Evolutionary conservation across 805 yeast genomes (phyloP), one percentile per base, ranked within the genome.

Genomic region (Phaffomyces opuntiae): DNA sequence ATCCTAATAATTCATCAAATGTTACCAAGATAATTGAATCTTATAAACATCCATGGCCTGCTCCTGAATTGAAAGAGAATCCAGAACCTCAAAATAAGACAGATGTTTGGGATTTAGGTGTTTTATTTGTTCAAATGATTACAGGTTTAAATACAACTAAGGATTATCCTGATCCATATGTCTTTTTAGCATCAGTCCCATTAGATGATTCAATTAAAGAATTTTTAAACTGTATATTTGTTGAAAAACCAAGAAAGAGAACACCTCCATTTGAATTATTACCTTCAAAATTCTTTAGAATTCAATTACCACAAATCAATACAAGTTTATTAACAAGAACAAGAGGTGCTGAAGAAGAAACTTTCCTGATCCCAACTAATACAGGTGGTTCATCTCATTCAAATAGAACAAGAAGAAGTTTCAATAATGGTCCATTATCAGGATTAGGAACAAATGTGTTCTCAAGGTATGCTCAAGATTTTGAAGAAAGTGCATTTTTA

Each of bases 91-190:
- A 83, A 47, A 69, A 89, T 34, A 86, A 88, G 61, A 81, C 96
- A 0, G 99, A 93, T 67, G 83, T 93, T 9, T 93, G 98, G 98
- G 86, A 86, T 57, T 65, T 89, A 36, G 99, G 97, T 8, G 87
- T 87, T 0, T 62, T 85, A 7, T 82, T 91, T 53, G 72, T 81
- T 16, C 80, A 84, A 51, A 68, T 82, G 60, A 70, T 87, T 5
- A 68, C 74, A 38, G 91, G 95, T 0, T 27, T 42, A 19, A 33
- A 45, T 11, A 42, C 43, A 5, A 41, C 48, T 9, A 16, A 26
- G 29, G 48, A 45, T 12, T 45, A 42, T 36, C 14, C 45, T 29
- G 45, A 45, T 38, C 48, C 48, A 11, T 45, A 26, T 35, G 86
- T 80, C n/a, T 83, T 84, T 53, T 65, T 89, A 9, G 65, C 65